Base-by-base conservation (phyloP, 2,329 filamentous ascomycete genomes). In the Colletotrichum nymphaeae region DNA sequence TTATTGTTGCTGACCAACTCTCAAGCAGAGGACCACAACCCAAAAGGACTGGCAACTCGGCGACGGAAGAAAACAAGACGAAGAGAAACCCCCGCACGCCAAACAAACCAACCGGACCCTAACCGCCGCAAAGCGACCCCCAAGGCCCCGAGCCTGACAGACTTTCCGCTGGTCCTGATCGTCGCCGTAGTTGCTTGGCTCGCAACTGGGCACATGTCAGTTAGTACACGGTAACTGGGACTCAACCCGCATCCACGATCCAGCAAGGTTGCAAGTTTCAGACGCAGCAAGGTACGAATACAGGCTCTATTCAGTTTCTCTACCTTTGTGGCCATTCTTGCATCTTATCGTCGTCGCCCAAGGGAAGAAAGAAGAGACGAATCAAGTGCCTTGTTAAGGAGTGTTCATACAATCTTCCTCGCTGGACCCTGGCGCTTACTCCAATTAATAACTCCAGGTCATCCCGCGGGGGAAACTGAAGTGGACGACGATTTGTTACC, bases 141-240 rank as follows among this genome's bases (percentile, higher is more conserved):
- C 19, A 42, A 42, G 37, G 32, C 4, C 37, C 28, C 46, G 37
- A 42, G 63, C 22, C 56, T 49, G 26, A 62, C 56, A 71, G 46
- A 57, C 63, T 71, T 71, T 57, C 68, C 62, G 55, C 53, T 70
- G 62, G 60, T 70, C 68, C 68, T 71, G 68, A 67, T 71, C 55
- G 68, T 24, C 42, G 42, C 37, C 16, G 16, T 37, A 24, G 30
- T 30, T 37, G 32, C 28, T 71, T 67, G 68, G 63, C 58, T 69
- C 37, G 16, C 37, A 42, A 42, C 37, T 19, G 49, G 69, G 63
- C 69, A 72, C 63, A 72, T 72, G 69, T 67, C 69, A 67, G 69
- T 35, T 12, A 35, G 32, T 35, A 12, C 11, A 35, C 32, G 11
- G 32, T 55, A n/a, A 52, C 16, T 19, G 55, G 55, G 56, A 8